These are phyloP conservation scores for Arthrinium puccinioides DNA, from an alignment of 2,329 filamentous ascomycete species.

Conservation along the genomic window DNA sequence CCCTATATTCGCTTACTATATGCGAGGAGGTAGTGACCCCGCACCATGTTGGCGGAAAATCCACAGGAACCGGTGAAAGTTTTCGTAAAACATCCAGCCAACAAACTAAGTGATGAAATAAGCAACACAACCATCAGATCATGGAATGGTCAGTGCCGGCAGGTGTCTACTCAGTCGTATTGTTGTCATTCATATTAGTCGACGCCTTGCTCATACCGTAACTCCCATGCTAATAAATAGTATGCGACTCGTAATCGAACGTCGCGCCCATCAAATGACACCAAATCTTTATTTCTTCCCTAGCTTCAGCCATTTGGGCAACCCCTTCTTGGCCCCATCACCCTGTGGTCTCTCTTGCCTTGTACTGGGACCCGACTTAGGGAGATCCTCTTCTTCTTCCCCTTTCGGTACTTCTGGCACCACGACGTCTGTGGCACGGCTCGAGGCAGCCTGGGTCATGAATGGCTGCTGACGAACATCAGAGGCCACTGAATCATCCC, in stretches of 20 bases:
- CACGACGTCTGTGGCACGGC: slow-evolving; percentile 59
- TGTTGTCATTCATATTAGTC: too few relatives aligned
- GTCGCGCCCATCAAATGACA: too few relatives aligned
- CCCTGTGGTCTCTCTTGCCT: slow-evolving; percentile 23
- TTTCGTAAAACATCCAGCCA: not conserved
- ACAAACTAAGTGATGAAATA: too few relatives aligned
- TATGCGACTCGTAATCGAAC: too few relatives aligned
- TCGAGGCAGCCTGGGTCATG: slow-evolving; percentile 49
- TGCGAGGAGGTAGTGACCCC: too few relatives aligned
- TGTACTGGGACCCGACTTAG: slow-evolving; percentile 20
- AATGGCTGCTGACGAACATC: slow-evolving; percentile 49
- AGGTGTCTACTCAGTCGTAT: too few relatives aligned
- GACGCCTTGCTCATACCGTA: too few relatives aligned
- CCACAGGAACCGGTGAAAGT: not conserved
- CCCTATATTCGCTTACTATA: too few relatives aligned
- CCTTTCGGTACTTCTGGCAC: slow-evolving; percentile 48
- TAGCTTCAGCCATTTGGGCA: slow-evolving; percentile 2
- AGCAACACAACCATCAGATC: too few relatives aligned
- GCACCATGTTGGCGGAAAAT: not conserved
- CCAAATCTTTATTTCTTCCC: slow-evolving; percentile 1
- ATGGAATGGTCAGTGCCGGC: too few relatives aligned
- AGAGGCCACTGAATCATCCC: slow-evolving; percentile 57
- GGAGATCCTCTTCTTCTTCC: slow-evolving; percentile 30
- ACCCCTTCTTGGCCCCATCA: slow-evolving; percentile 16
- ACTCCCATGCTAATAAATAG: too few relatives aligned